phyloP scores from a whole-genome alignment of 2,329 filamentous ascomycete species.

The Colletotrichum kahawae region DNA sequence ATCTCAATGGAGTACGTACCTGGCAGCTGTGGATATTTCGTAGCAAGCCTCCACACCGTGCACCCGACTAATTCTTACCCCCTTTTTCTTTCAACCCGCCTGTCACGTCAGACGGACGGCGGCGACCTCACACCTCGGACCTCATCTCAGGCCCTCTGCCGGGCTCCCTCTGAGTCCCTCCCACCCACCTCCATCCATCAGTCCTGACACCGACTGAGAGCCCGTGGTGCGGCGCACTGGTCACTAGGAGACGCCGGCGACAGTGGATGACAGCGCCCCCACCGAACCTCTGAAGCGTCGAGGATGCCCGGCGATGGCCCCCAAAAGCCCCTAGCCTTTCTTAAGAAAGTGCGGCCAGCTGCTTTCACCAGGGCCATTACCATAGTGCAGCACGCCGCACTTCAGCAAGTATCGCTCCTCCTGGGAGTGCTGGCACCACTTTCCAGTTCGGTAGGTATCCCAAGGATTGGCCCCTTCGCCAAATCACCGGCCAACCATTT shows the following conservation, averaged over 20 bases:
- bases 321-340: constrained; percentile 13
- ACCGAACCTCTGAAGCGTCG: constrained; percentile 11
- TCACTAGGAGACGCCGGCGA: background rate
- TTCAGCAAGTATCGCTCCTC: background rate
- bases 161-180: background rate
- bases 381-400: too few species aligned
- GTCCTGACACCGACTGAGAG: background rate
- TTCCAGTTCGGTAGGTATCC: background rate
- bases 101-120: background rate
- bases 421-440: background rate
- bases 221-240: background rate
- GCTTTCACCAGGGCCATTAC: background rate
- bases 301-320: constrained; percentile 18
- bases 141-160: background rate
- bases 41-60: background rate
- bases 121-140: background rate
- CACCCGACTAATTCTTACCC: background rate
- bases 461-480: background rate
- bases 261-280: constrained; percentile 2
- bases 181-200: background rate
- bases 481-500: background rate
- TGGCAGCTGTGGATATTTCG: background rate
- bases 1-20: background rate
- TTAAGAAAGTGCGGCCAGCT: background rate
- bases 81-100: background rate